Conservation (phyloP, 1,139 yeast genomes). For the Blastobotrys apis region DNA sequence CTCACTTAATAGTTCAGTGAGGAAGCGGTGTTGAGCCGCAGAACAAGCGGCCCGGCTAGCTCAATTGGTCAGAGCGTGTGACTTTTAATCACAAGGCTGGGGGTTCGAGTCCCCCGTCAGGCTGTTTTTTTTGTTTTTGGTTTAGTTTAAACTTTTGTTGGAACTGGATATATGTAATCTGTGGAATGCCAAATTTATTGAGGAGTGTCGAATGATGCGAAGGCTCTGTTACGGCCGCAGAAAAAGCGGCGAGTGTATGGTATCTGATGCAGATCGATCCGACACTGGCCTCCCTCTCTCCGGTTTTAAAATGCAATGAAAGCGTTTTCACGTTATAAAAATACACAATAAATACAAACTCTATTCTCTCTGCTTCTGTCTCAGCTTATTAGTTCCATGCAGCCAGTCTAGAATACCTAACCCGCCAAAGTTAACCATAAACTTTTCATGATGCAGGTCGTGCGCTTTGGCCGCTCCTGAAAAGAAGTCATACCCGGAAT, state of each 20-base stretch:
- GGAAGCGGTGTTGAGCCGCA: too few species aligned
- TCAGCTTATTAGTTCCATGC: conserved; percentile 18
- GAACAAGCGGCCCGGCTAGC: conserved; percentile 5
- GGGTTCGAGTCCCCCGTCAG: conserved; percentile 1
- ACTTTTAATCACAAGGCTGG: conserved; percentile 4
- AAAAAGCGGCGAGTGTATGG: too few species aligned
- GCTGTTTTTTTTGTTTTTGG: not conserved
- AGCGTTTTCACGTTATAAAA: not conserved
- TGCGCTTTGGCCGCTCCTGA: conserved; percentile 21
- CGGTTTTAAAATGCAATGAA: not conserved
- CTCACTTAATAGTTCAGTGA: too few species aligned
- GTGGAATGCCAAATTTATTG: too few species aligned
- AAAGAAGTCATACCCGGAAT: conserved; percentile 26
- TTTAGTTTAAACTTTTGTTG: not conserved
- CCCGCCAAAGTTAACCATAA: conserved; percentile 23
- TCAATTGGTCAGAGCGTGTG: conserved; percentile 7
- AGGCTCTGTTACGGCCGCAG: too few species aligned
- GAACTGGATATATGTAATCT: too few species aligned
- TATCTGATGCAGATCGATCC: too few species aligned
- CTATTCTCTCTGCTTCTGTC: not conserved
- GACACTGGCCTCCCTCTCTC: too few species aligned
- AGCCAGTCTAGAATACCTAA: conserved; percentile 23
- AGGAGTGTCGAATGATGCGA: too few species aligned
- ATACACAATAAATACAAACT: not conserved
- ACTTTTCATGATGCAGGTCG: conserved; percentile 27